These are phyloP conservation scores for Venturia oleaginea DNA, from an alignment of 2,329 filamentous ascomycete species.

Conservation along the genomic window DNA sequence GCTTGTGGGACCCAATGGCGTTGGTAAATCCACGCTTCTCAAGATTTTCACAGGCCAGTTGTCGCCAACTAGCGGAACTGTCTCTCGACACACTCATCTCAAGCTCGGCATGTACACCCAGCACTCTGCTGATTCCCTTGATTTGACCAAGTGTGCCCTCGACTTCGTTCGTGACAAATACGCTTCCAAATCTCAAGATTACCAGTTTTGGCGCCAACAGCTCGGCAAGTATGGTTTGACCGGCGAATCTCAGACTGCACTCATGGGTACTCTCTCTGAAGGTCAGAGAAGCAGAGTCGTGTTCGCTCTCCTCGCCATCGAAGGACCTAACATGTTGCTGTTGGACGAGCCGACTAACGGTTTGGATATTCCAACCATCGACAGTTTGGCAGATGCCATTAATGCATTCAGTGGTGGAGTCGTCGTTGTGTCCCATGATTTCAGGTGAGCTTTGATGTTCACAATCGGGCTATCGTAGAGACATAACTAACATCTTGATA, in stretches of 20 bases:
- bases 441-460: slow-evolving; percentile 59
- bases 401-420: slow-evolving; percentile 95
- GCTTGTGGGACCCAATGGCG: slow-evolving; percentile 96
- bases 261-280: slow-evolving; percentile 97
- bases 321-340: slow-evolving; percentile 92
- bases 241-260: slow-evolving; percentile 87
- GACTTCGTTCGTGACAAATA: slow-evolving; percentile 99
- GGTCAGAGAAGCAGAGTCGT: slow-evolving; percentile 98
- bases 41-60: slow-evolving; percentile 95
- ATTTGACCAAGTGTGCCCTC: slow-evolving; percentile 92
- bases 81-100: slow-evolving; percentile 92
- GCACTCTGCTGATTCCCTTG: slow-evolving; percentile 96
- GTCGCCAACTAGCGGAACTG: slow-evolving; percentile 69
- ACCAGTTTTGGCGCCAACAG: slow-evolving; percentile 99
- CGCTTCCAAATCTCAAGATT: slow-evolving; percentile 79
- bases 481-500: slow-evolving; percentile 38
- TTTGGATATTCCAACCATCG: slow-evolving; percentile 97
- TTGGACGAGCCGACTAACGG: slow-evolving; percentile 99
- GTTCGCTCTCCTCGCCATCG: slow-evolving; percentile 91
- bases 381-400: slow-evolving; percentile 94
- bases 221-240: slow-evolving; percentile 89
- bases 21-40: slow-evolving; percentile 94
- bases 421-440: slow-evolving; percentile 96
- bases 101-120: slow-evolving; percentile 98
- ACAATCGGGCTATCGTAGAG: background rate